Percentiles rank a stretch among this genome's conserved stretches.
Conservation (phyloP, 2,329 filamentous ascomycete species). For the Xylaria arbuscula region DNA sequence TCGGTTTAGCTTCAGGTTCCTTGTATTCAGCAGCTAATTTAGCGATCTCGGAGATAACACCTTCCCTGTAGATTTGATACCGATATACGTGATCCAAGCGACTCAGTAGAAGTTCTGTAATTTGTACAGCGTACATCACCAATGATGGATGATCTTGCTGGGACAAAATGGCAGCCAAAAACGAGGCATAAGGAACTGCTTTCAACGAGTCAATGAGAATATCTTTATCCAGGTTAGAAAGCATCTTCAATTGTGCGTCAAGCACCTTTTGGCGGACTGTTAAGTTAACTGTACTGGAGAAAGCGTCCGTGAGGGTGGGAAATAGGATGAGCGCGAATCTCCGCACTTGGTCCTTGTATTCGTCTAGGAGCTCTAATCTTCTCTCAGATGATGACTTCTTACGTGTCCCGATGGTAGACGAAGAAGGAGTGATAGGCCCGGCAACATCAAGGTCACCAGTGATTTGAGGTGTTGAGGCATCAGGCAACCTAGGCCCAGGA, state of each 20-base stretch:
- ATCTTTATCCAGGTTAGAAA: slow-evolving; percentile 88
- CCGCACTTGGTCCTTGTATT: slow-evolving; percentile 87
- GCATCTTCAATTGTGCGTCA: slow-evolving; percentile 96
- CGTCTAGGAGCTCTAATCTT: slow-evolving; percentile 80
- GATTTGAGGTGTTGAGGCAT: slow-evolving; percentile 54
- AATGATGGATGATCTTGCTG: slow-evolving; percentile 92
- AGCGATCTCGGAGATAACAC: slow-evolving; percentile 90
- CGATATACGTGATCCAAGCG: slow-evolving; percentile 89
- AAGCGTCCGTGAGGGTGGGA: slow-evolving; percentile 94
- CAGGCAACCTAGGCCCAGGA: slow-evolving; percentile 73
- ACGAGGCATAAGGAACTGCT: slow-evolving; percentile 93
- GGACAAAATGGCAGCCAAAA: slow-evolving; percentile 92
- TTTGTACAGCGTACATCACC: slow-evolving; percentile 87
- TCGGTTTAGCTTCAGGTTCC: slow-evolving; percentile 49
- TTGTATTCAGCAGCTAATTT: slow-evolving; percentile 73
- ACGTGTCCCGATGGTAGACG: slow-evolving; percentile 55
- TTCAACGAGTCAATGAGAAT: slow-evolving; percentile 88
- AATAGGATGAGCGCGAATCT: slow-evolving; percentile 94
- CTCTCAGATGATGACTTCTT: slow-evolving; percentile 78
- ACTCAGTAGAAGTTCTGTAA: slow-evolving; percentile 86
- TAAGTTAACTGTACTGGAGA: slow-evolving; percentile 96
- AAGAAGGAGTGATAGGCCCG: slow-evolving; percentile 56
- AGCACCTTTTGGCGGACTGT: slow-evolving; percentile 95
- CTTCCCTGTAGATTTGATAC: slow-evolving; percentile 97
- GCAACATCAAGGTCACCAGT: slow-evolving; percentile 48